These are phyloP conservation scores for Ceratobasidium sp. DNA, from an alignment of 1,284 basidiomycete genomes.

Conservation along the genomic window DNA sequence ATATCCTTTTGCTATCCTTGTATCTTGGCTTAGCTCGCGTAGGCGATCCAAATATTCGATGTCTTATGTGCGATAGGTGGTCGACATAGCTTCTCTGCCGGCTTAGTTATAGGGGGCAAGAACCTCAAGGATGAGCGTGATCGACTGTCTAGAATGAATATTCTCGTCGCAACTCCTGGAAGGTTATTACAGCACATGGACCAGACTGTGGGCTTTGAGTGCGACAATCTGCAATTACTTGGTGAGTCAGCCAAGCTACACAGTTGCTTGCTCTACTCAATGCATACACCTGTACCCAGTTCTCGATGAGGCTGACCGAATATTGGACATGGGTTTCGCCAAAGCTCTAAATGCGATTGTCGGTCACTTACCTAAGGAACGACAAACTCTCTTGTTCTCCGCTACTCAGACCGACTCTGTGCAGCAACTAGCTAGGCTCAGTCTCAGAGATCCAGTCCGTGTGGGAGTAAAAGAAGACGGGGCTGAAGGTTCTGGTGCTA, in stretches of 20 bases:
- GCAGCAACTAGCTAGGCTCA: slow-evolving; percentile 88
- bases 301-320: slow-evolving; percentile 96
- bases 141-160: slow-evolving; percentile 92
- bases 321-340: slow-evolving; percentile 96
- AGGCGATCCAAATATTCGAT: slow-evolving; percentile 98
- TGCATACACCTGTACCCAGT: slow-evolving; percentile 61
- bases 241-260: slow-evolving; percentile 61
- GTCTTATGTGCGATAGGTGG: slow-evolving; percentile 92
- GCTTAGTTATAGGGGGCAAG: slow-evolving; percentile 96
- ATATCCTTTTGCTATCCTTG: neutral
- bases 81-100: slow-evolving; percentile 92
- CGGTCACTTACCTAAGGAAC: slow-evolving; percentile 82
- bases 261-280: slow-evolving; percentile 1
- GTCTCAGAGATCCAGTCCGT: slow-evolving; percentile 83
- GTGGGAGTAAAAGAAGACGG: slow-evolving; percentile 68
- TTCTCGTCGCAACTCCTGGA: slow-evolving; percentile 96
- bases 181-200: slow-evolving; percentile 97
- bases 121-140: slow-evolving; percentile 93
- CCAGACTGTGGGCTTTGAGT: slow-evolving; percentile 95
- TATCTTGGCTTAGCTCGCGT: slow-evolving; percentile 3
- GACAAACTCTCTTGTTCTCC: slow-evolving; percentile 96
- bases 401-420: slow-evolving; percentile 96
- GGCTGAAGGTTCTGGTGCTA: slow-evolving; percentile 57
- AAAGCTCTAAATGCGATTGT: slow-evolving; percentile 91
- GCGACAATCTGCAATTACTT: slow-evolving; percentile 89